A percentile compares a stretch with the other conserved stretches of the same genome.
phyloP scores from a whole-genome alignment of 2,329 filamentous ascomycete genomes.

The Pseudonectria foliicola region DNA sequence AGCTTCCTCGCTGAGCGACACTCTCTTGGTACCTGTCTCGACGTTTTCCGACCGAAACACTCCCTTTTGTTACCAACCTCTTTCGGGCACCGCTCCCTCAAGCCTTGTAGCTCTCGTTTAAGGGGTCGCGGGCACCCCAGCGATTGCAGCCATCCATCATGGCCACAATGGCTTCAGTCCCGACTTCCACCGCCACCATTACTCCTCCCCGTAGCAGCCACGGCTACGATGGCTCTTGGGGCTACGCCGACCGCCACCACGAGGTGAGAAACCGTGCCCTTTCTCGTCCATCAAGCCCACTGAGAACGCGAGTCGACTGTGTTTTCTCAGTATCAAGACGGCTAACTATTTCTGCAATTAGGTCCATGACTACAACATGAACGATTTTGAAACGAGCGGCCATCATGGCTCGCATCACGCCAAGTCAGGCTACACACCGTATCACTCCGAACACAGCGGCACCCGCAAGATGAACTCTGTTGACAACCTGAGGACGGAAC shows the following conservation, averaged over 20 bases:
- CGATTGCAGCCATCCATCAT: slow-evolving; percentile 27
- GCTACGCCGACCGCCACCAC: slow-evolving; percentile 24
- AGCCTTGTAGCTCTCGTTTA: slow-evolving; percentile 5
- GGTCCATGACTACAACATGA: slow-evolving; percentile 15
- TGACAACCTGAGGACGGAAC: slow-evolving; percentile 25
- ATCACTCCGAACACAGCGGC: slow-evolving; percentile 19
- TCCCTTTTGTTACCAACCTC: not conserved
- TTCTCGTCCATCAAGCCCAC: no score
- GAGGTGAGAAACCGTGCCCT: slow-evolving; percentile 37
- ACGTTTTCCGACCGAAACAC: not conserved
- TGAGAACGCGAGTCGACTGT: not conserved
- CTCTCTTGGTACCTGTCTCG: not conserved
- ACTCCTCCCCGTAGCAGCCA: slow-evolving; percentile 44
- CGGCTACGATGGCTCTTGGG: slow-evolving; percentile 41
- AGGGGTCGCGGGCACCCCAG: slow-evolving; percentile 23
- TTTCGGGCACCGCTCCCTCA: not conserved
- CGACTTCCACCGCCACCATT: slow-evolving; percentile 40
- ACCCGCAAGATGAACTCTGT: slow-evolving; percentile 31
- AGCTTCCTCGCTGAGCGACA: no score
- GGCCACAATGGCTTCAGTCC: slow-evolving; percentile 46
- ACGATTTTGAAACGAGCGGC: slow-evolving; percentile 13
- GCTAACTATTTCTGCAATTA: slow-evolving; percentile 12
- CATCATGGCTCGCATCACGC: slow-evolving; percentile 18
- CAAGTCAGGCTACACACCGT: slow-evolving; percentile 16
- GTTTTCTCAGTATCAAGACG: slow-evolving; percentile 1